Evolutionary conservation across 768 basidiomycete genomes (phyloP).

Genomic region (Leccinum olivaceopallidum): DNA sequence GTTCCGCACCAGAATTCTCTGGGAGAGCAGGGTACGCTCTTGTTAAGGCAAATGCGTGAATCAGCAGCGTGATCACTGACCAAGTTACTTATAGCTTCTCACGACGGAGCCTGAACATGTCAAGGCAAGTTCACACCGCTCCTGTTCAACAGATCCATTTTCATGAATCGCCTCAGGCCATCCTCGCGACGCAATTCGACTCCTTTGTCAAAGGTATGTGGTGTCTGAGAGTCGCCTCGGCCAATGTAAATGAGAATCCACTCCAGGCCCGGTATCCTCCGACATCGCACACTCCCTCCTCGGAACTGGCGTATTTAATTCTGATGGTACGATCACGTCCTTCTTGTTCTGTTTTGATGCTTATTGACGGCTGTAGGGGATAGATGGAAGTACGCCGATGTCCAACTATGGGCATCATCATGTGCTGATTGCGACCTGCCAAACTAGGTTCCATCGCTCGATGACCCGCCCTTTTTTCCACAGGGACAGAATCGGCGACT

Average conservation of each 20-base stretch:
- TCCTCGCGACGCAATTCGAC: constrained; percentile 47
- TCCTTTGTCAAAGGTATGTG: constrained; percentile 41
- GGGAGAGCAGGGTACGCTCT: constrained; percentile 37
- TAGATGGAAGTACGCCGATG: constrained; percentile 52
- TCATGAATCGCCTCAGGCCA: constrained; percentile 29
- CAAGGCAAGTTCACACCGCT: constrained; percentile 31
- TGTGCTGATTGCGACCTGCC: neutral
- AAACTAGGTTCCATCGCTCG: constrained; percentile 51
- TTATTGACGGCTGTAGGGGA: constrained; percentile 38
- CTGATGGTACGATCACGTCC: constrained; percentile 41
- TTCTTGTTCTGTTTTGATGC: neutral
- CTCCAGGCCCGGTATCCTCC: constrained; percentile 15
- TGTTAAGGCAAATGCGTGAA: neutral
- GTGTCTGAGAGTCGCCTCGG: constrained; percentile 9
- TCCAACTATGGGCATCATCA: neutral
- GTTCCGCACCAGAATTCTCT: constrained; percentile 36
- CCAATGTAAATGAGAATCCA: constrained; percentile 21
- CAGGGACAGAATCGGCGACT: constrained; percentile 52
- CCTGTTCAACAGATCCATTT: neutral
- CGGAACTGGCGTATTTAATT: constrained; percentile 61
- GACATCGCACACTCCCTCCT: constrained; percentile 36
- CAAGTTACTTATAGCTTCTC: constrained; percentile 34
- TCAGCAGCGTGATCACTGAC: neutral
- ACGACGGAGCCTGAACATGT: constrained; percentile 51
- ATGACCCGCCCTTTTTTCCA: constrained; percentile 66